Evolutionary conservation across 1,284 basidiomycete genomes (phyloP), one percentile per base, ranked within the genome.

Genomic region (Neonothopanus nambi): DNA sequence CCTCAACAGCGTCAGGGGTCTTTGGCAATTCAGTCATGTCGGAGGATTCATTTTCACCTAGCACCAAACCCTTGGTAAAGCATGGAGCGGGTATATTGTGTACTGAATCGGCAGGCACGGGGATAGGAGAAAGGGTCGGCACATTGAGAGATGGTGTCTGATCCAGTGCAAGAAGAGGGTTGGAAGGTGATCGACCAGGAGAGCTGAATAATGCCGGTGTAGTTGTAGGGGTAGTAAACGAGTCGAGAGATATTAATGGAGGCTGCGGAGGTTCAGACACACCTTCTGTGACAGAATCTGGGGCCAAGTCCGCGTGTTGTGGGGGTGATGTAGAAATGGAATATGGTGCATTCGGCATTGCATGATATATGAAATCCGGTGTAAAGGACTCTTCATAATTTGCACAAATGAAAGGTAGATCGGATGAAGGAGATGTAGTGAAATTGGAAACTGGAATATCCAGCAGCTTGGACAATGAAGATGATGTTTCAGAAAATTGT

Each of bases 401-500:
- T 4, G 43, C 13, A 13, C 8, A 33, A 33, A 33, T 33, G 30
- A 33, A 33, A 33, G 3, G 30, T 11, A 13, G 30, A 33, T 28
- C 24, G 43, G 43, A 24, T 28, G 43, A 26, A 45, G 18, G 24
- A 24, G 15, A 13, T n/a, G 11, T 24, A n/a, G 38, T n/a, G n/a
- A 37, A 40, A 33, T 33, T 13, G 39, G 38, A 33, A 43, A 43
- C 17, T 51, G 53, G 41, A 6, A 20, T 23, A 13, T 28, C 42
- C 17, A 30, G 30, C 7, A 28, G 39, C 35, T 6, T 24, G 37
- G 48, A 17, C 38, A 37, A 20, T 43, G 42, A 15, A 45, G 48
- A 35, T 15, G 43, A 9, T 21, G 18, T 13, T n/a, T 56, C 59
- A 38, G 69, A 64, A 52, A 72, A 67, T 50, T 66, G 70, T 17